Conservation (phyloP, 768 basidiomycete species). For the Leccinellum rugosiceps region DNA sequence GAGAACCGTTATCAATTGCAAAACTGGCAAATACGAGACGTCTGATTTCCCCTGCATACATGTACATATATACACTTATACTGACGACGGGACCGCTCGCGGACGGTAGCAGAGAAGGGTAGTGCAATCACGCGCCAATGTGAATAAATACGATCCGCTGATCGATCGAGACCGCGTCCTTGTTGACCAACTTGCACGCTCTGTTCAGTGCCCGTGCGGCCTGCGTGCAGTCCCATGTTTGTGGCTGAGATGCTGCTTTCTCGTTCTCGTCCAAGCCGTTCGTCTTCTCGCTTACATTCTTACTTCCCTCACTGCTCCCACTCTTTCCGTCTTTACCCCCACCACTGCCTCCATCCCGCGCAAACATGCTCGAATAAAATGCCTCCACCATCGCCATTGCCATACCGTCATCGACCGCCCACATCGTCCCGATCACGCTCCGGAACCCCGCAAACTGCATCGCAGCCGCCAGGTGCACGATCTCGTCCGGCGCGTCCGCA, state of each 20-base stretch:
- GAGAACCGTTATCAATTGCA: too few species aligned
- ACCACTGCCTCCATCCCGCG: background rate
- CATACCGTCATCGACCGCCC: constrained; percentile 30
- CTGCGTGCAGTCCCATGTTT: constrained; percentile 8
- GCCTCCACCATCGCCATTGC: constrained; percentile 17
- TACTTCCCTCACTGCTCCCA: background rate
- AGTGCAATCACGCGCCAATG: constrained; percentile 20
- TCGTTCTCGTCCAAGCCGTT: background rate
- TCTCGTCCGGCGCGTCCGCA: constrained; percentile 28
- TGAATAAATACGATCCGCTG: constrained; percentile 29
- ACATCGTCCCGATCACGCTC: constrained; percentile 35
- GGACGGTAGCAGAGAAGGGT: too few species aligned
- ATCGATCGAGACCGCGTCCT: constrained; percentile 19
- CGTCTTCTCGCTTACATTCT: background rate
- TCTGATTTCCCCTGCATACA: too few species aligned
- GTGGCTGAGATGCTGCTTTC: background rate
- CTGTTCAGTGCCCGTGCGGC: constrained; percentile 20
- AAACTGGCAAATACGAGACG: too few species aligned
- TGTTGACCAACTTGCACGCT: constrained; percentile 21
- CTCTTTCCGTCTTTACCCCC: background rate
- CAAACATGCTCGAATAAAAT: constrained; percentile 22
- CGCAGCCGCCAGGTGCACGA: constrained; percentile 34
- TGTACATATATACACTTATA: too few species aligned
- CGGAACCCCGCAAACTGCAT: constrained; percentile 36
- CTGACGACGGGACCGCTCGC: too few species aligned